Percentiles rank a stretch among this genome's conserved stretches.
Conservation (phyloP, 768 basidiomycete species). For the Lactifluus piperatus region DNA sequence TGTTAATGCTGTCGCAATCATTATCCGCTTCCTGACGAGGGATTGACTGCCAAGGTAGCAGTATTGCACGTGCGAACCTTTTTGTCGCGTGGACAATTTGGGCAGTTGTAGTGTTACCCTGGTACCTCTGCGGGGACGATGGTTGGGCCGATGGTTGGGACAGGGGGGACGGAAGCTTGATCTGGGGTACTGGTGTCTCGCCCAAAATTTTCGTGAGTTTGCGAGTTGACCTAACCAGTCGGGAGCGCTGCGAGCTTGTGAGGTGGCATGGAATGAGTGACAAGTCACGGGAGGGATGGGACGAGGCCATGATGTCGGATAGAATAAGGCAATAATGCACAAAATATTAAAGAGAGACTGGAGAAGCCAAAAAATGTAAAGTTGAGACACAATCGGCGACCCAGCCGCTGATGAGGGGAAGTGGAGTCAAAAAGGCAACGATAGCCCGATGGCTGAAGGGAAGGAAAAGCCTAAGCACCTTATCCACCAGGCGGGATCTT, state of each 20-base stretch:
- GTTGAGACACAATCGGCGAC: neutral
- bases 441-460: neutral
- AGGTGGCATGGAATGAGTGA: neutral
- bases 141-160: neutral
- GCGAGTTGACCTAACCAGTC: conserved; percentile 12
- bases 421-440: neutral
- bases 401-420: conserved; percentile 1
- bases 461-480: neutral
- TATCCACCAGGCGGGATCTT: neutral
- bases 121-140: neutral
- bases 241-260: conserved; percentile 11
- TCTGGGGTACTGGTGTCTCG: conserved; percentile 9
- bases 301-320: neutral
- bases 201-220: conserved; percentile 20
- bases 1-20: neutral
- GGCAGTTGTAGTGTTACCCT: neutral
- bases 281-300: neutral
- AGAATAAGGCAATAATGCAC: neutral
- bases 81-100: neutral
- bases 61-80: conserved; percentile 5
- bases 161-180: too few species aligned
- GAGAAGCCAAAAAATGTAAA: neutral
- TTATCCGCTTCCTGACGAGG: neutral
- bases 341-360: neutral
- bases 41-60: neutral